Percentiles rank a stretch among this genome's conserved stretches.
phyloP scores from a whole-genome alignment of 2,329 filamentous ascomycete genomes.

The Saccharata proteae region DNA sequence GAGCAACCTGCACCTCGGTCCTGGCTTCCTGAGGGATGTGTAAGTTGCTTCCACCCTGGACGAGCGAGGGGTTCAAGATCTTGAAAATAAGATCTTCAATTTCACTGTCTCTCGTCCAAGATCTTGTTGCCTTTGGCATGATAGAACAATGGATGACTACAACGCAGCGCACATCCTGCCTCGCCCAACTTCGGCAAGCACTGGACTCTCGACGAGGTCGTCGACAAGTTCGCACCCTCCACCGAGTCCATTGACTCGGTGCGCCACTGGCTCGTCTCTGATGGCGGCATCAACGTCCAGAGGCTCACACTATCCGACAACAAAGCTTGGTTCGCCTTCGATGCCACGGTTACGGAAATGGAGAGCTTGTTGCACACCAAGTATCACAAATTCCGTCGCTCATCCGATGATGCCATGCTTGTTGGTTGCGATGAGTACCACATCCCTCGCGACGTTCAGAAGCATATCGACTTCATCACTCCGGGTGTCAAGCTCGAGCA shows the following conservation, averaged over 20 bases:
- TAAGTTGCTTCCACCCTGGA: too few relatives aligned
- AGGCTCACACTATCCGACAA: conserved; percentile 7
- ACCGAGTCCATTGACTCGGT: conserved; percentile 14
- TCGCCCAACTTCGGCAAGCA: conserved; percentile 18
- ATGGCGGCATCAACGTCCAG: conserved; percentile 12
- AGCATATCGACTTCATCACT: conserved; percentile 22
- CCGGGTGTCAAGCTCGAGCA: conserved; percentile 31
- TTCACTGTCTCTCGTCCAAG: too few relatives aligned
- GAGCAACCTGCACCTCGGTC: conserved; percentile 9
- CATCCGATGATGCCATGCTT: conserved; percentile 18
- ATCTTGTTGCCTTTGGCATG: too few relatives aligned
- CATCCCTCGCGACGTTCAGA: conserved; percentile 14
- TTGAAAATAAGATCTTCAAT: too few relatives aligned
- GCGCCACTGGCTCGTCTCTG: conserved; percentile 15
- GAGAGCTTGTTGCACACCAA: conserved; percentile 27
- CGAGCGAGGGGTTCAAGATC: too few relatives aligned
- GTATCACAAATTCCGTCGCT: conserved; percentile 27
- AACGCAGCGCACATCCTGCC: conserved; percentile 13
- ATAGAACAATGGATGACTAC: too few relatives aligned
- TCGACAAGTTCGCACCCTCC: conserved; percentile 16
- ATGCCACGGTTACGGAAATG: conserved; percentile 23
- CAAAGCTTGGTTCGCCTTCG: conserved; percentile 28
- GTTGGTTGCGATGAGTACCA: conserved; percentile 30
- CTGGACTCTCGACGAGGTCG: conserved; percentile 17
- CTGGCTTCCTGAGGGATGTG: conserved; percentile 1